Conservation (phyloP, 306 rosid genomes). For the Pueraria montana region DNA sequence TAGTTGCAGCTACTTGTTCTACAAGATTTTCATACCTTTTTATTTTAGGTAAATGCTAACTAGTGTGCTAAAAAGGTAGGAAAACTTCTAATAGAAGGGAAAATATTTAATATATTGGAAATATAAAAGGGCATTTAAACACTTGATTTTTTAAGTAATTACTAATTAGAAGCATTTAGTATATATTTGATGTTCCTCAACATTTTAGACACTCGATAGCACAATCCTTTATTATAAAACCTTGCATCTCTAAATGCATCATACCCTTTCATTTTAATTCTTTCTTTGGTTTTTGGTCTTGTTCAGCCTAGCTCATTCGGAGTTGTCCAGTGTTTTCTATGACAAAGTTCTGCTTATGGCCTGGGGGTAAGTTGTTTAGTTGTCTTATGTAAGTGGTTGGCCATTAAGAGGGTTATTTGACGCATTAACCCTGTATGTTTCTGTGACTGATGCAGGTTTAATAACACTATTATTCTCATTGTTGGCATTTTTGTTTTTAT, state of each 20-base stretch:
- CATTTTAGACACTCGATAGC: not conserved
- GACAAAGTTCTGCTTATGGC: conserved; percentile 83
- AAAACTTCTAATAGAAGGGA: not conserved
- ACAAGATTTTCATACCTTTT: not conserved
- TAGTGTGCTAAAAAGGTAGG: not conserved
- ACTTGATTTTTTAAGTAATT: not conserved
- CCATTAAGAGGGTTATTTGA: not conserved
- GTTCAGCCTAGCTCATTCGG: conserved; percentile 92
- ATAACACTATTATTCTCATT: conserved; percentile 68
- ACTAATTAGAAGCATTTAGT: not conserved
- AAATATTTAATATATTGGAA: not conserved
- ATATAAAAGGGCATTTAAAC: not conserved
- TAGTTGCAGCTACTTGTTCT: conserved; percentile 19
- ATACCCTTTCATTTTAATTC: conserved; percentile 9
- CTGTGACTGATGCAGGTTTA: conserved; percentile 65
- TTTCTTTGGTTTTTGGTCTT: conserved; percentile 35
- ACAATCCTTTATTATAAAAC: not conserved
- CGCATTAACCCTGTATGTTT: conserved; percentile 18
- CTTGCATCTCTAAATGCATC: conserved; percentile 15
- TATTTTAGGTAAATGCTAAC: not conserved
- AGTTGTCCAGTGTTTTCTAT: conserved; percentile 89
- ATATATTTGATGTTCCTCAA: not conserved
- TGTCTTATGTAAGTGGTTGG: conserved; percentile 6
- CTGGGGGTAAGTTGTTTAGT: conserved; percentile 56
- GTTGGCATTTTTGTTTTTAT: conserved; percentile 79